Evolutionary conservation across 805 yeast genomes (phyloP), one percentile per base, ranked within the genome.

Genomic region (Kodamaea laetipori): DNA sequence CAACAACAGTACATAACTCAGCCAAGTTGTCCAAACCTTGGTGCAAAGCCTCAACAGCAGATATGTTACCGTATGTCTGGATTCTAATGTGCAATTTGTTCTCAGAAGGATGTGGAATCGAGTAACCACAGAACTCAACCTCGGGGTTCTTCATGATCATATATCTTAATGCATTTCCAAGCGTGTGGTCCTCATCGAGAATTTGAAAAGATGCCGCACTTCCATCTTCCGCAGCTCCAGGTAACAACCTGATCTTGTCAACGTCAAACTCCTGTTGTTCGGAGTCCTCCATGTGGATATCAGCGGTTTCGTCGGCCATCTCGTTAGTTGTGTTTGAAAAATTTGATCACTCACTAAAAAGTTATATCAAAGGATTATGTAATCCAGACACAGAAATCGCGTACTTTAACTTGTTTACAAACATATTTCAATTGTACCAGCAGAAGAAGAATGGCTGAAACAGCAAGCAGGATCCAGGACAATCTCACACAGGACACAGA

Each of bases 31-130:
- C 86, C 48, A 94, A 76, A 17, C 98, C 98, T 64, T 89, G 87
- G 56, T 88, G 90, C 33, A 94, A 74, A 1, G 97, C 98, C 63
- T 92, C 96, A 30, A 87, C 81, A 3, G 98, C 98, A 3, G 97
- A 84, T 51, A 80, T 77, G 47, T 68, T 69, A 39, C 85, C 97
- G 60, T 90, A 90, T 1, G 99, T 94, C 70, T 94, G 99, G 50
- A 94, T 89, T 69, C 99, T 81, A 45, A 94, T 64, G 68, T 94
- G 89, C 67, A 94, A 72, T 54, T 86, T 84, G 48, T 88, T 76
- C 67, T 94, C 99, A 26, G 96, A 87, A 13, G 99, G 99, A 67
- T 94, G 99, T 8, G 99, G 99, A 53, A 94, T 94, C 34, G 97
- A 89, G 69, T 94, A 94, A 44, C 99, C 99, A 61, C 98, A 92